A percentile compares a stretch with the other conserved stretches of the same genome.
Conservation (phyloP, 1,284 basidiomycete genomes). For the Sanghuangporus weigelae region DNA sequence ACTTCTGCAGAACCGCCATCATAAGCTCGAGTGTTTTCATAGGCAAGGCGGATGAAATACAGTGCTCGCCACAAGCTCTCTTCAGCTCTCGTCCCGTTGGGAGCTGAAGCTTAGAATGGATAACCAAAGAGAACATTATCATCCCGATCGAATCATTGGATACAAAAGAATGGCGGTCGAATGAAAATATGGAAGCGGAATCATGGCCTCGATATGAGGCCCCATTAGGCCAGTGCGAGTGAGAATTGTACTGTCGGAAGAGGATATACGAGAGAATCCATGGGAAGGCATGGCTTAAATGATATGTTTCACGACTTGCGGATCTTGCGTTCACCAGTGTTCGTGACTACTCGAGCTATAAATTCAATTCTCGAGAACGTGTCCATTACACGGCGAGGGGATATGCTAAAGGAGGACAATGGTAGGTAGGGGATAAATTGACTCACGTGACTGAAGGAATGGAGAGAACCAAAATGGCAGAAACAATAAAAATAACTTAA, state of each 20-base stretch:
- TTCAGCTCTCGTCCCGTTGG: not conserved
- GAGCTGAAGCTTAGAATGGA: not conserved
- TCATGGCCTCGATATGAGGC: not conserved
- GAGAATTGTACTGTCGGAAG: not conserved
- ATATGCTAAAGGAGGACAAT: too few species aligned
- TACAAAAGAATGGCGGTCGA: not conserved
- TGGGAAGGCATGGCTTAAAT: not conserved
- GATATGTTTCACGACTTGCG: not conserved
- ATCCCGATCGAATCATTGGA: not conserved
- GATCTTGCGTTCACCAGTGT: too few species aligned
- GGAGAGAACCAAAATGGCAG: not conserved
- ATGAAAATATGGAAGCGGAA: conserved; percentile 4
- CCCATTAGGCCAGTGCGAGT: not conserved
- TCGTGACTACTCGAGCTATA: too few species aligned
- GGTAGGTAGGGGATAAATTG: not conserved
- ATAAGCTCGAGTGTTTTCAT: too few species aligned
- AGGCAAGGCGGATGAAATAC: too few species aligned
- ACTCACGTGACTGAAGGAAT: not conserved
- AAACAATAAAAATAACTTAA: conserved; percentile 2
- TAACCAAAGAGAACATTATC: not conserved
- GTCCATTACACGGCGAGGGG: too few species aligned
- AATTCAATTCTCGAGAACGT: too few species aligned
- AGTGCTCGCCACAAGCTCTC: not conserved
- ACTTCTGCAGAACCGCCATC: not conserved
- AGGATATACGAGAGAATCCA: not conserved